Evolutionary conservation across 768 basidiomycete species (phyloP), one percentile per base, ranked within the genome.

Genomic region (Tulasnella calospora): DNA sequence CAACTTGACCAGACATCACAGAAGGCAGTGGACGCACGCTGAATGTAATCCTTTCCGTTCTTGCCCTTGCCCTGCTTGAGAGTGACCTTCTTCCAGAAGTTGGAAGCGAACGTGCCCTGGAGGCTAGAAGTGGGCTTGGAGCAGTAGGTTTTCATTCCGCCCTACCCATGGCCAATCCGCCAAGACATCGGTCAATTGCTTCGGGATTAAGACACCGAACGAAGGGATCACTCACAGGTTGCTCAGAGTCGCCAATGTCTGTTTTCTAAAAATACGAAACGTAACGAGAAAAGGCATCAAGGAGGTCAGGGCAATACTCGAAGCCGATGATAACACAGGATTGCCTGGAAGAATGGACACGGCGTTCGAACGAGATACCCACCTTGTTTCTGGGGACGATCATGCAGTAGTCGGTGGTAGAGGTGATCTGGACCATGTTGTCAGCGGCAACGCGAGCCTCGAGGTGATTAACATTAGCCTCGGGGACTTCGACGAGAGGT

Each of bases 171-270:
- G 41, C 44, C 9, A 36, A 27, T 71, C 36, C 19, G 12, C 35
- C 55, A 21, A 12, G 30, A 33, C 40, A 30, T n/a, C 76, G 55
- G 69, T 75, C 33, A 67, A 15, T 67, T 35, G 61, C 10, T 67
- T 35, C 61, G 13, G 30, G 13, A 30, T 67, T 17, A 2, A 30
- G 61, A 67, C 0, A 15, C 61, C 33, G 71, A 35, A 10, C 33
- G 19, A 27, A 77, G 19, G 38, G 23, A 9, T 33, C 41, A 74
- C 51, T 46, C 47, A 77, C 78, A 21, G 78, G 78, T 21, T 74
- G 78, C 57, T 79, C 78, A 8, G 78, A 79, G 38, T 79, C 78
- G 72, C 78, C 78, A 73, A 79, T 79, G 46, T 79, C 61, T 0
- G 78, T 79, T 36, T 74, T 72, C 72, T 67, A 67, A 12, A 67